Percentiles rank a stretch among this genome's conserved stretches.
These are phyloP conservation scores for Ophiocordyceps robertsii DNA, from an alignment of 2,329 filamentous ascomycete genomes.

Conservation along the genomic window DNA sequence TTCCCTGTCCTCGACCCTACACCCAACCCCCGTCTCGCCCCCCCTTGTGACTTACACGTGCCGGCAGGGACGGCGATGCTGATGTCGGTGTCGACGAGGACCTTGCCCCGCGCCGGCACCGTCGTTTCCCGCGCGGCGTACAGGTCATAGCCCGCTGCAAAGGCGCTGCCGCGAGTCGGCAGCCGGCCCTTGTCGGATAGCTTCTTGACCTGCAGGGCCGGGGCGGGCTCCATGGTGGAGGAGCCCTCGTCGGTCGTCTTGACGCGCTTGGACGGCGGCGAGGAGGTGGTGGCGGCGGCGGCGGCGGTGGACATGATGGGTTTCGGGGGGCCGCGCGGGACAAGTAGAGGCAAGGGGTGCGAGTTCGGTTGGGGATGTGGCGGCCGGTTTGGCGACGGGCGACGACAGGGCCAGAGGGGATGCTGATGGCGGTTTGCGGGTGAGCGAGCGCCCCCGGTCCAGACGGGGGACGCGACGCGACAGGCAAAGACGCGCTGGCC, in stretches of 20 bases:
- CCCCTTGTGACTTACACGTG: slow-evolving; percentile 72
- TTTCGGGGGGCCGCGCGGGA: too few relatives aligned
- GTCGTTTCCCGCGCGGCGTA: slow-evolving; percentile 65
- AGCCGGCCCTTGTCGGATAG: slow-evolving; percentile 65
- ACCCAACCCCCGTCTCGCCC: too few relatives aligned
- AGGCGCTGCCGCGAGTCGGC: slow-evolving; percentile 78
- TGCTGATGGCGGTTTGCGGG: too few relatives aligned
- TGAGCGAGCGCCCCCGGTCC: too few relatives aligned
- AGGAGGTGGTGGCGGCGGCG: slow-evolving; percentile 45
- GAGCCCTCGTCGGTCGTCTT: slow-evolving; percentile 38
- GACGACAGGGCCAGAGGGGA: too few relatives aligned
- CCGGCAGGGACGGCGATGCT: slow-evolving; percentile 80
- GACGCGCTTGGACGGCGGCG: slow-evolving; percentile 68
- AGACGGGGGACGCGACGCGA: too few relatives aligned
- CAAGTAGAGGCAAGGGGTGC: too few relatives aligned
- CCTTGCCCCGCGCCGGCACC: slow-evolving; percentile 74
- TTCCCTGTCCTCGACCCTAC: too few relatives aligned
- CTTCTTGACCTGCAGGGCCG: slow-evolving; percentile 77
- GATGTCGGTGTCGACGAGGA: slow-evolving; percentile 79
- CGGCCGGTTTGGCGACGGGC: too few relatives aligned
- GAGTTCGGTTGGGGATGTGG: too few relatives aligned
- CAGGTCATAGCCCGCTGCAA: slow-evolving; percentile 87
- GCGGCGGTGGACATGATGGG: slow-evolving; percentile 18
- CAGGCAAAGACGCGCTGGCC: too few relatives aligned
- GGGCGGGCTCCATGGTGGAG: slow-evolving; percentile 26